Base-by-base conservation (phyloP, 1,284 basidiomycete species). In the Moniliella sp. region DNA sequence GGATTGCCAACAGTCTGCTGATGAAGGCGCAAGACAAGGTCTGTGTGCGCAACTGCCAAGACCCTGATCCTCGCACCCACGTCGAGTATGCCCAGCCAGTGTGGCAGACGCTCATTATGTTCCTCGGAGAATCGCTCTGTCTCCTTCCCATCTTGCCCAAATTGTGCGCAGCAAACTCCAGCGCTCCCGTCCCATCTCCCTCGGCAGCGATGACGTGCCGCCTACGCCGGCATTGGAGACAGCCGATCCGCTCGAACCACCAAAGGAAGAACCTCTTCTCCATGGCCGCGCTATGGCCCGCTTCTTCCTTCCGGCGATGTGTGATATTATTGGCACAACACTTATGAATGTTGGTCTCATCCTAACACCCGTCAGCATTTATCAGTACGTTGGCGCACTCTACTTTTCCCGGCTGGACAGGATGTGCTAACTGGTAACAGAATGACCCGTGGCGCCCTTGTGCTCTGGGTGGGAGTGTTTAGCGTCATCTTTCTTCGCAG, bases 271-370 rank as follows among this genome's bases (percentile, higher is more conserved):
- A 3, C 12, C 21, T 14, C 26, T 18, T 16, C n/a, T n/a, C n/a
- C n/a, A n/a, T n/a, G 27, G 19, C 16, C 16, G 18, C n/a, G 25
- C 33, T 13, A 23, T 34, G 14, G 31, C 77, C 32, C 64, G 80
- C 38, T 69, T 82, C 34, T 65, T 86, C 32, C 69, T 82, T 40
- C 81, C 81, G n/a, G 78, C 81, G 16, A 64, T 69, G 25, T 84
- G 78, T 61, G 82, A 86, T 64, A 72, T 84, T 28, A 78, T 76
- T 53, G 80, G 72, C 25, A 83, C 81, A 16, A 84, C 80, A 44
- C 76, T 82, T 47, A 93, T 93, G 86, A 91, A 91, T 52, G 69
- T 86, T 47, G 86, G 84, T 36, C 70, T 94, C 32, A 71, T 94
- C 30, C 82, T 88, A 61, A 88, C 82, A 1, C 86, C 86, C 15